These are phyloP conservation scores for Avena sativa DNA, from an alignment of 176 grass and related monocot species.

Conservation along the genomic window DNA sequence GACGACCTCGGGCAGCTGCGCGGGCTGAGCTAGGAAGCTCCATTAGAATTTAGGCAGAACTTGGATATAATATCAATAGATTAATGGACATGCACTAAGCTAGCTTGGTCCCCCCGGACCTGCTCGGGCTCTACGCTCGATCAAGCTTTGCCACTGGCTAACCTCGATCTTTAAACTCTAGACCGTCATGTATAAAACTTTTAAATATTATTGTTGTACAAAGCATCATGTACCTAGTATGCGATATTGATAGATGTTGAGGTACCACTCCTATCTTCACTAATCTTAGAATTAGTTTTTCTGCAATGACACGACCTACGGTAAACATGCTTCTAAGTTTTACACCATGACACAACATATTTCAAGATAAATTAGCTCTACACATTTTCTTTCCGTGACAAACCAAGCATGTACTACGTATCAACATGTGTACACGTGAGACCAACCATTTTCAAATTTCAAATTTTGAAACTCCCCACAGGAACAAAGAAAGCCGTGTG, in stretches of 20 bases:
- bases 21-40: too few relatives aligned
- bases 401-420: not conserved
- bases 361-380: not conserved
- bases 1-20: too few relatives aligned
- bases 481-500: not conserved
- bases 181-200: not conserved
- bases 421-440: too few relatives aligned
- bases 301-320: not conserved
- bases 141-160: not conserved
- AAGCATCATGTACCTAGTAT: too few relatives aligned
- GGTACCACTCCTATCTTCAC: too few relatives aligned
- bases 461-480: slow-evolving; percentile 1
- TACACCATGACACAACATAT: not conserved
- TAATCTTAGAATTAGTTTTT: not conserved
- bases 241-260: too few relatives aligned
- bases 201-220: too few relatives aligned
- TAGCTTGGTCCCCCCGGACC: too few relatives aligned
- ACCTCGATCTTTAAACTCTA: not conserved
- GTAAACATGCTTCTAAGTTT: not conserved
- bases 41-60: too few relatives aligned
- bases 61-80: too few relatives aligned
- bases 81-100: too few relatives aligned
- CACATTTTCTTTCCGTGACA: not conserved
- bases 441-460: not conserved
- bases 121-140: too few relatives aligned